A percentile compares a stretch with the other conserved stretches of the same genome.
Conservation (phyloP, 2,329 filamentous ascomycete species). For the Ceratocystis alfenasii region DNA sequence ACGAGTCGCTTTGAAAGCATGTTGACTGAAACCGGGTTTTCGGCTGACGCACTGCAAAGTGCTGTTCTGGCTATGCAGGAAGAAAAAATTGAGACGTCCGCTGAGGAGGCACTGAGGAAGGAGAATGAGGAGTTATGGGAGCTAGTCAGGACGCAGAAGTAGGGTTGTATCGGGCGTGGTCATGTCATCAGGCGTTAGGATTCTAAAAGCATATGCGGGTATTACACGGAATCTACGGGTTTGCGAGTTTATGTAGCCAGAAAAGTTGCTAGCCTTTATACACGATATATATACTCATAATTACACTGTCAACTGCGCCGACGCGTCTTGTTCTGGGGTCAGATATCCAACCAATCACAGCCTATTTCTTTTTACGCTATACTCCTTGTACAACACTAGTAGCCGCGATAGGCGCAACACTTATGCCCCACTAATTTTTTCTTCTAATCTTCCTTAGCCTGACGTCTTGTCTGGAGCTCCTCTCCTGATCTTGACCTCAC, state of each 20-base stretch:
- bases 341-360: not conserved
- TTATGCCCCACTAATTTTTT: conserved; percentile 6
- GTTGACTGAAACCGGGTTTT: conserved; percentile 38
- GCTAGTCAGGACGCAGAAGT: conserved; percentile 31
- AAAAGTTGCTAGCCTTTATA: not conserved
- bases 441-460: not conserved
- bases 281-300: not conserved
- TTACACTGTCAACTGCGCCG: no score
- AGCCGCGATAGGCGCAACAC: conserved; percentile 4
- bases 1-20: conserved; percentile 37
- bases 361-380: not conserved
- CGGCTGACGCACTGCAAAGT: conserved; percentile 36
- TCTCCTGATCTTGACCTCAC: not conserved
- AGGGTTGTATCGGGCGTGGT: conserved; percentile 24
- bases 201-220: not conserved
- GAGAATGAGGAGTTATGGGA: conserved; percentile 33
- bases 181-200: not conserved
- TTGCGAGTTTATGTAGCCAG: not conserved
- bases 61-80: conserved; percentile 32
- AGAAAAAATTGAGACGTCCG: conserved; percentile 16
- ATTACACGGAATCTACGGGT: not conserved
- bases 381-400: not conserved
- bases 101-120: conserved; percentile 19
- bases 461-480: conserved; percentile 8
- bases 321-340: no score